A percentile compares a stretch with the other conserved stretches of the same genome.
These are phyloP conservation scores for Fomitopsis palustris DNA, from an alignment of 1,284 basidiomycete species.

Conservation along the genomic window DNA sequence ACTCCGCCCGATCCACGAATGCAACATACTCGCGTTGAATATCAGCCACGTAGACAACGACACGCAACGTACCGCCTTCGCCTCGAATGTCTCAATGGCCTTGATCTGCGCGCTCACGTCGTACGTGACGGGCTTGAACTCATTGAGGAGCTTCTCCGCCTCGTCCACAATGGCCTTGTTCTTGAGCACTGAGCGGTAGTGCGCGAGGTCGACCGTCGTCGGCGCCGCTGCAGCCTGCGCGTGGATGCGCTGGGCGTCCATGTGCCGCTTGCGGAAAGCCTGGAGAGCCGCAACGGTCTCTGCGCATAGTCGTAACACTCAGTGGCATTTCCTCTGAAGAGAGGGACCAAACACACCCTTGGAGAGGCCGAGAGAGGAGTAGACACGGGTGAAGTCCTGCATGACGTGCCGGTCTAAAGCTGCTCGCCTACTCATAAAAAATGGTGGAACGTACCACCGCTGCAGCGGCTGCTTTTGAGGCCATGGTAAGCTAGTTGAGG, in stretches of 20 bases:
- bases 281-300: slow-evolving; percentile 88
- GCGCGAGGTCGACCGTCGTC: slow-evolving; percentile 82
- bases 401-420: slow-evolving; percentile 13
- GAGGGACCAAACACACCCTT: slow-evolving; percentile 62
- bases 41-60: background rate
- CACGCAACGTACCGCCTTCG: slow-evolving; percentile 83
- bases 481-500: slow-evolving; percentile 47
- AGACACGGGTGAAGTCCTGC: slow-evolving; percentile 92
- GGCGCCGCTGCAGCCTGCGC: slow-evolving; percentile 70
- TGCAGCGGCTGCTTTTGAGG: slow-evolving; percentile 76
- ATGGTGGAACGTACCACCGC: slow-evolving; percentile 58
- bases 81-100: slow-evolving; percentile 96
- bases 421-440: slow-evolving; percentile 9
- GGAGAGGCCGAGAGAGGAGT: slow-evolving; percentile 86
- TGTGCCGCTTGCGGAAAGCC: slow-evolving; percentile 95
- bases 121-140: slow-evolving; percentile 97
- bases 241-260: slow-evolving; percentile 81
- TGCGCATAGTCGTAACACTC: slow-evolving; percentile 28
- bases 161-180: slow-evolving; percentile 92
- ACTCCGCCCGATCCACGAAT: slow-evolving; percentile 3
- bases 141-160: slow-evolving; percentile 85
- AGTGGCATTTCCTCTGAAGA: background rate
- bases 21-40: background rate
- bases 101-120: slow-evolving; percentile 91
- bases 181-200: slow-evolving; percentile 91